A percentile compares a stretch with the other conserved stretches of the same genome.
Evolutionary conservation across 345 rosid species (phyloP).

Genomic region (Moricandia arvensis): DNA sequence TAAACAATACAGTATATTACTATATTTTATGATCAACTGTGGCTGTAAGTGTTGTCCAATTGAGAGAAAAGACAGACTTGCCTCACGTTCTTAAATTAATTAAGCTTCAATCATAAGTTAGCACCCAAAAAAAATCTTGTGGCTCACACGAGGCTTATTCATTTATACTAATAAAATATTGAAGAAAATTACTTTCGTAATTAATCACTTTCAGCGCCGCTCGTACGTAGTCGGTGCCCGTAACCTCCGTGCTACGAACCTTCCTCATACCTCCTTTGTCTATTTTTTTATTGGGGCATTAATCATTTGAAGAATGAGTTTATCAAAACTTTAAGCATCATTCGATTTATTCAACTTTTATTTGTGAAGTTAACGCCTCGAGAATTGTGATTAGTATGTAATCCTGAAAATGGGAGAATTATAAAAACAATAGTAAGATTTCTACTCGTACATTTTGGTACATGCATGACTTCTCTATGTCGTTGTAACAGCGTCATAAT

Average conservation of each 20-base stretch:
- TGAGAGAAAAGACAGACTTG: constrained; percentile 45
- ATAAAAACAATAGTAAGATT: constrained; percentile 11
- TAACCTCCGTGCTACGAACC: constrained; percentile 42
- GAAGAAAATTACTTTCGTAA: background rate
- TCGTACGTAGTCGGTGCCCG: constrained; percentile 51
- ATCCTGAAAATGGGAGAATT: constrained; percentile 16
- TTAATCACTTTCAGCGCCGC: constrained; percentile 26
- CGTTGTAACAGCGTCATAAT: constrained; percentile 3
- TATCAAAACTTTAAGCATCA: constrained; percentile 16
- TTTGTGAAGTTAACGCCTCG: constrained; percentile 6
- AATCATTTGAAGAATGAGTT: constrained; percentile 30
- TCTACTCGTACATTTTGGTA: constrained; percentile 33
- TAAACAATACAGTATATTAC: background rate
- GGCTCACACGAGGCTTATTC: constrained; percentile 37
- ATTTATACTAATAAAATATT: background rate
- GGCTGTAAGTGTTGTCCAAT: constrained; percentile 10
- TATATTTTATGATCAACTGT: background rate
- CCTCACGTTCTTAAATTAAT: constrained; percentile 40
- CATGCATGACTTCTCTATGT: constrained; percentile 22
- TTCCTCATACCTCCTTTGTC: constrained; percentile 28
- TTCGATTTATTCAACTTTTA: background rate
- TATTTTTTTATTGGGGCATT: background rate
- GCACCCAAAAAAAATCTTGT: constrained; percentile 39
- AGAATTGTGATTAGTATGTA: constrained; percentile 1
- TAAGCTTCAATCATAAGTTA: constrained; percentile 22